Evolutionary conservation across 2,329 filamentous ascomycete genomes (phyloP).

Genomic region (Neonectria neomacrospora): DNA sequence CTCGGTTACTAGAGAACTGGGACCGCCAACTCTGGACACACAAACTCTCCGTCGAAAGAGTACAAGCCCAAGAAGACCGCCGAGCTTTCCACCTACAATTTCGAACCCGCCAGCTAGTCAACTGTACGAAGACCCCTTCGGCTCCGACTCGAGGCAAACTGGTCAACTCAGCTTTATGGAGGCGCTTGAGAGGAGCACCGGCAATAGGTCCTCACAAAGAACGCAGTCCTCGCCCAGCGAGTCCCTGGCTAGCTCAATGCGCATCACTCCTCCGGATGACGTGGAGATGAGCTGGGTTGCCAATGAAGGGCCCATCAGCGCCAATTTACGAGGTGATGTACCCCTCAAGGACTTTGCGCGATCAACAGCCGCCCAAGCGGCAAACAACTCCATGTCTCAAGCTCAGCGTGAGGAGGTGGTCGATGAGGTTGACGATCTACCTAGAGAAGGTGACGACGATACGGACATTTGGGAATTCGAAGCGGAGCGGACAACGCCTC

Average conservation of each 20-base stretch:
- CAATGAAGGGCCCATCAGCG: conserved; percentile 52
- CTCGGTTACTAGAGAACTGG: conserved; percentile 51
- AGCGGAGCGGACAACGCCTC: conserved; percentile 60
- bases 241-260: conserved; percentile 50
- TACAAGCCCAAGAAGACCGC: conserved; percentile 46
- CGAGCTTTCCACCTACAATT: conserved; percentile 23
- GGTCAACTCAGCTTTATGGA: conserved; percentile 49
- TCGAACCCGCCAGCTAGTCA: conserved; percentile 29
- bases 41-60: conserved; percentile 42
- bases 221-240: conserved; percentile 34
- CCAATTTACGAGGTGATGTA: conserved; percentile 50
- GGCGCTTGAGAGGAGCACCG: conserved; percentile 45
- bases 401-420: conserved; percentile 30
- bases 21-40: conserved; percentile 44
- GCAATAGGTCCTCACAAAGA: conserved; percentile 28
- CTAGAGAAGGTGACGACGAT: conserved; percentile 51
- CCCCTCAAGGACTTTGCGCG: conserved; percentile 45
- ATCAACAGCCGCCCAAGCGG: conserved; percentile 6
- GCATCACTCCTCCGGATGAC: conserved; percentile 46
- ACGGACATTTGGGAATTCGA: conserved; percentile 69
- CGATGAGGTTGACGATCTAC: conserved; percentile 32
- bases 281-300: conserved; percentile 59
- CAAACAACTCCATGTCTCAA: conserved; percentile 9
- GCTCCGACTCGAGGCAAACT: conserved; percentile 37
- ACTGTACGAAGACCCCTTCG: conserved; percentile 47